Evolutionary conservation across 78 protist genomes (phyloP).

Genomic region (Pigoraptor vietnamica): DNA sequence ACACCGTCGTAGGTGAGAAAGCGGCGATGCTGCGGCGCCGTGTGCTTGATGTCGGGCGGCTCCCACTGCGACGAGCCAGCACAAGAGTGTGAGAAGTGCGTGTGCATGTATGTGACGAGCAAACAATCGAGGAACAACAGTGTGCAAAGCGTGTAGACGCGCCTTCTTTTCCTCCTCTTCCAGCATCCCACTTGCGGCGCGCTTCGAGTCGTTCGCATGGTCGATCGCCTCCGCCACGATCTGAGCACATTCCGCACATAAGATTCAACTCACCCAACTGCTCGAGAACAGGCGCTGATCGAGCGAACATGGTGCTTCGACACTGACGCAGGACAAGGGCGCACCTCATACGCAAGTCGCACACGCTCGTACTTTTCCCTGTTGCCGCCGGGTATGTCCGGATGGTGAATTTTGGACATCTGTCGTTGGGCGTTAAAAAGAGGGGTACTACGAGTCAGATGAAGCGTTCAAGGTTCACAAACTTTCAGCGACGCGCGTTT

Average conservation of each 20-base stretch:
- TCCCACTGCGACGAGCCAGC: too few relatives aligned
- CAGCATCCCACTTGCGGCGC: background rate
- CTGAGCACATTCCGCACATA: too few relatives aligned
- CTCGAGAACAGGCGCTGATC: background rate
- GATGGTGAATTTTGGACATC: background rate
- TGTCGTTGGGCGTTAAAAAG: background rate
- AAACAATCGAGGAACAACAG: too few relatives aligned
- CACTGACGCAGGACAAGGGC: background rate
- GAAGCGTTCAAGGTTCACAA: background rate
- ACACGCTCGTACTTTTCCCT: background rate
- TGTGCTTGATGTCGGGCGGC: background rate
- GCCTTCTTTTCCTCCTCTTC: too few relatives aligned
- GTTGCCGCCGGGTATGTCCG: background rate
- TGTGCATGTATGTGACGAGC: too few relatives aligned
- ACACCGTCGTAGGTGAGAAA: background rate
- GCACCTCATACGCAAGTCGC: background rate
- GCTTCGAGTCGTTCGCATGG: background rate
- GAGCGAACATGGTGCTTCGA: background rate
- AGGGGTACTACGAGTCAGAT: too few relatives aligned
- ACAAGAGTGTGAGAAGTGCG: too few relatives aligned
- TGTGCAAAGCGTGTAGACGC: too few relatives aligned
- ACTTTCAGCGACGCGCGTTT: too few relatives aligned
- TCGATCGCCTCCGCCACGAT: too few relatives aligned
- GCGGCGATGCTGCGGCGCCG: background rate
- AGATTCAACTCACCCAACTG: background rate